Percentiles rank a stretch among this genome's conserved stretches.
These are phyloP conservation scores for Ganoderma multipileum DNA, from an alignment of 1,284 basidiomycete genomes.

Conservation along the genomic window DNA sequence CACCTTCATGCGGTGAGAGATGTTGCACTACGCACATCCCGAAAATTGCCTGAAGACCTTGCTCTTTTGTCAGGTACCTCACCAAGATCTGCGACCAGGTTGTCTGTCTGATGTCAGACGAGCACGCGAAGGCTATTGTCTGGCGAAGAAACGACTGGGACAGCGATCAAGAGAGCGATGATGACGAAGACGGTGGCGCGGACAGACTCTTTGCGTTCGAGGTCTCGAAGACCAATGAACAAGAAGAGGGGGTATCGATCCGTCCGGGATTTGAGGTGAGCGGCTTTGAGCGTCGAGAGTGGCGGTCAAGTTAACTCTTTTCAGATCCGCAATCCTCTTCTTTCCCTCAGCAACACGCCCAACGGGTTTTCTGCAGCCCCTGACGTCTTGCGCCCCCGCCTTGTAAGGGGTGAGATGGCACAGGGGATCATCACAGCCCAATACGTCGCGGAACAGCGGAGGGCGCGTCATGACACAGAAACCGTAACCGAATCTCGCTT, in stretches of 20 bases:
- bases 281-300: background rate
- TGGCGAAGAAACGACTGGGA: slow-evolving; percentile 45
- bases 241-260: slow-evolving; percentile 56
- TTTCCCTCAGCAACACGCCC: background rate
- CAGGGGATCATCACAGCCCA: slow-evolving; percentile 17
- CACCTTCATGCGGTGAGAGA: slow-evolving; percentile 61
- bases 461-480: background rate
- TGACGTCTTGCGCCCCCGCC: slow-evolving; percentile 2
- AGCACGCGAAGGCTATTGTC: slow-evolving; percentile 50
- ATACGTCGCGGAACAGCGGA: slow-evolving; percentile 8
- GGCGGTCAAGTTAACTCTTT: too few relatives aligned
- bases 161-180: slow-evolving; percentile 24
- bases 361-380: background rate
- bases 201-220: slow-evolving; percentile 61
- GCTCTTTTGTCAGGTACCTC: slow-evolving; percentile 50
- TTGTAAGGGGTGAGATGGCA: slow-evolving; percentile 15
- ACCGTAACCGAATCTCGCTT: background rate
- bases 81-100: slow-evolving; percentile 63
- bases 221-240: slow-evolving; percentile 62
- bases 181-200: slow-evolving; percentile 43
- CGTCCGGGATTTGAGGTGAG: slow-evolving; percentile 52
- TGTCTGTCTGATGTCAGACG: slow-evolving; percentile 52
- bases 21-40: background rate
- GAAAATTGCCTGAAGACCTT: background rate
- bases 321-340: background rate